Base-by-base conservation (phyloP, 1,139 yeast genomes). In the Debaryomyces udenii region DNA sequence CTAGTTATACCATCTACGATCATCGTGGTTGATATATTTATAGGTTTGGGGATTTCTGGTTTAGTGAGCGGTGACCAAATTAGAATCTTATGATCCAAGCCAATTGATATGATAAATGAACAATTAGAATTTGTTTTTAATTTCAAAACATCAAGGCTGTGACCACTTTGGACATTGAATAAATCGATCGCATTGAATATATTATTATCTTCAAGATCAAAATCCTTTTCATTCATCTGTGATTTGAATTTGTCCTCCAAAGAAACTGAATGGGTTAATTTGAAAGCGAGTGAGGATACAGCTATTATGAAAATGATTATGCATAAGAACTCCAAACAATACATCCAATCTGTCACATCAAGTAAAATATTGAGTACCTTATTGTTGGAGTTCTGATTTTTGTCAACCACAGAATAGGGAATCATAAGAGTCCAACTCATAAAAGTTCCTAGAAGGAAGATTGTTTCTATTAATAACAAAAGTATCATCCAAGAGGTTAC, bases 31-130 rank as follows among this genome's bases (percentile, higher is more conserved):
- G 84, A 39, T 43, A 66, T 44, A 69, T 82, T 51, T 55, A 65
- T 47, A 66, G 86, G 73, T 4, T 39, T 40, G 1, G 49, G 48
- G 1, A 37, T 37, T 9, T 35, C 33, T 1, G 55, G 48, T 13
- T 55, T 55, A 3, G 71, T 62, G 39, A 81, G 62, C 2, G 93
- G 94, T 1, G 88, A 81, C 95, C 95, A 87, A 9, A 86, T 78
- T 28, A 80, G 61, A 1, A 87, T 70, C 44, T 74, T 79, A 52
- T 84, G 90, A 53, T 87, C 95, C 51, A 88, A 64, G 3, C 91
- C 91, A 23, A 85, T 74, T 0, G 91, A 76, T 0, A 85, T 82
- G 29, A 87, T 66, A 55, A 74, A 83, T 9, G 83, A 84, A 51
- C 76, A 74, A 37, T 73, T 68, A 35, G 67, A 65, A 26, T 83